phyloP scores from a whole-genome alignment of 116 monocot species.

The Iris pallida region DNA sequence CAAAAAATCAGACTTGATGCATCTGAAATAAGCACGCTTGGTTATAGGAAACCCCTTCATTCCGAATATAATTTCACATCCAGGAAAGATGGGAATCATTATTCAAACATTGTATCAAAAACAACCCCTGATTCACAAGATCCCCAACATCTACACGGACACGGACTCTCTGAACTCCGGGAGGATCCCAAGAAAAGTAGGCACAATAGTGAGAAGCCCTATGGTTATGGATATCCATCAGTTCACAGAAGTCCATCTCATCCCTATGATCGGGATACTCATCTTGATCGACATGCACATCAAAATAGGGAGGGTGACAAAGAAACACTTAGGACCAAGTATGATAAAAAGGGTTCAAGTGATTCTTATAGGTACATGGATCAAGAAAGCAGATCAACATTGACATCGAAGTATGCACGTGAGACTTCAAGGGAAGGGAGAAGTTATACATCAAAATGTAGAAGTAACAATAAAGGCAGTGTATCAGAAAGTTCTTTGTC shows the following conservation, averaged over 20 bases:
- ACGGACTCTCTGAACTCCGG: constrained; percentile 8
- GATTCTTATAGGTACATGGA: constrained; percentile 21
- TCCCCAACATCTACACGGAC: not conserved
- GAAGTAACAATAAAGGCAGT: constrained; percentile 20
- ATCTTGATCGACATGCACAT: constrained; percentile 17
- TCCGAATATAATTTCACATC: constrained; percentile 5
- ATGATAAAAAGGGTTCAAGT: constrained; percentile 19
- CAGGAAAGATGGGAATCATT: constrained; percentile 8
- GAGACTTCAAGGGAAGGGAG: constrained; percentile 10
- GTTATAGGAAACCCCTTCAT: constrained; percentile 11
- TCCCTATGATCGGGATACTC: not conserved
- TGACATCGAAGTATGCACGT: constrained; percentile 20
- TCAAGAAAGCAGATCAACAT: constrained; percentile 14
- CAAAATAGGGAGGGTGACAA: constrained; percentile 15
- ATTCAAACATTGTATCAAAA: constrained; percentile 14
- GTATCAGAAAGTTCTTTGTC: constrained; percentile 17
- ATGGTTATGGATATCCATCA: constrained; percentile 15
- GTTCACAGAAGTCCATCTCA: constrained; percentile 2
- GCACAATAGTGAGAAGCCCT: constrained; percentile 16
- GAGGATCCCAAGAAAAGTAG: constrained; percentile 17
- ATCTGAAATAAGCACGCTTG: not conserved
- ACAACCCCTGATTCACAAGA: not conserved
- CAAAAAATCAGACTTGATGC: constrained; percentile 5
- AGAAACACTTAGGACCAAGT: constrained; percentile 1
- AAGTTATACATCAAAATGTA: constrained; percentile 16